Evolutionary conservation across 306 rosid genomes (phyloP), one percentile per base, ranked within the genome.

Genomic region (Lithocarpus polystachyus): DNA sequence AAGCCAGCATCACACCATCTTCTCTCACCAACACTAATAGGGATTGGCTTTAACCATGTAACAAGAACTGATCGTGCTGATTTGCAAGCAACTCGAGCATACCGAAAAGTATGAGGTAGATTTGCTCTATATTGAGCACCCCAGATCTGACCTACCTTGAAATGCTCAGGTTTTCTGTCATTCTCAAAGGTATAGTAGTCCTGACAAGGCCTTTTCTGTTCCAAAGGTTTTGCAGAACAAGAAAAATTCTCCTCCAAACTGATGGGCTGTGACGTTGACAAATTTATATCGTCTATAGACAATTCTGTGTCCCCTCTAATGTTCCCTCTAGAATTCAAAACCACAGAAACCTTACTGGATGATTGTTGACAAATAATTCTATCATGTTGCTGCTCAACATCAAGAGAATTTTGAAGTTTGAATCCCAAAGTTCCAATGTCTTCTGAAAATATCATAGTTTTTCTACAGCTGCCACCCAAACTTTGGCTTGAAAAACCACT

Each of bases 1-100:
- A 80, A 55, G 54, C 75, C 84, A 33, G 75, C 75, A 55, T 75
- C 79, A 68, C 84, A 80, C 84, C 75, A 80, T 29, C 79, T 74
- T 45, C 61, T 75, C 75, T 80, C 84, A 43, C 61, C 22, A 1
- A 31, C 70, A 55, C 61, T 55, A 69, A 74, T 51, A 2, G 84
- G 79, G 24, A 55, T 40, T 10, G 84, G 84, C 53, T 75, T 74
- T 26, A 75, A 68, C 79, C 84, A 75, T 65, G 55, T 67, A 59
- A 74, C 71, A 28, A 17, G 22, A 6, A 73, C 68, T 33, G 67
- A 53, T 73, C 43, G 52, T 33, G 68, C 37, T 14, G 64, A 67
- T 6, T 45, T 56, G 71, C 29, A 56, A 19, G 20, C 61, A 2
- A 80, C 78, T 45, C 24, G 79, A 24, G 61, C 70, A 65, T 80